Conservation (phyloP, 2,329 filamentous ascomycete species). For the Aureobasidium pullulans region DNA sequence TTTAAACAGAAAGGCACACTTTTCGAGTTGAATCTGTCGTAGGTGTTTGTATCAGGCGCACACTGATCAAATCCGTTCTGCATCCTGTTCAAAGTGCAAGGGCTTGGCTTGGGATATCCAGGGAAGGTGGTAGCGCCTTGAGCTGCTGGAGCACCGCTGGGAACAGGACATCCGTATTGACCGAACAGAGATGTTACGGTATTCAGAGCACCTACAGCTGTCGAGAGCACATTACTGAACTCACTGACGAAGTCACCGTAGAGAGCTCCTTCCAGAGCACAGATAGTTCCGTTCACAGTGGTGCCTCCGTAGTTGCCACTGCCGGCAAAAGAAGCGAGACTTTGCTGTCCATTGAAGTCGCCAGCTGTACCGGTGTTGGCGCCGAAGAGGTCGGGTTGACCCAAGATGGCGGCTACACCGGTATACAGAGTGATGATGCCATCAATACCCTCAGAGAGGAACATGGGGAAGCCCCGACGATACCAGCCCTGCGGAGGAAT, state of each 20-base stretch:
- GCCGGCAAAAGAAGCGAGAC: not conserved
- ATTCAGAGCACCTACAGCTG: not conserved
- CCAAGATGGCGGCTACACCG: not conserved
- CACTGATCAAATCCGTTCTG: constrained; percentile 8
- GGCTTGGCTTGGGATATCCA: not conserved
- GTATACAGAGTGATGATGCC: constrained; percentile 6
- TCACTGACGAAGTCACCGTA: constrained; percentile 8
- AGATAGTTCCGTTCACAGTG: constrained; percentile 6
- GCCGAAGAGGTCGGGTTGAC: constrained; percentile 3
- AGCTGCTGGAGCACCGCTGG: not conserved
- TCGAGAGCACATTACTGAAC: not conserved
- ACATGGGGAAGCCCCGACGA: constrained; percentile 7
- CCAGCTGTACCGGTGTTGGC: constrained; percentile 2
- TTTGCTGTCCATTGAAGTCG: not conserved
- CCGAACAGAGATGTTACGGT: constrained; percentile 3
- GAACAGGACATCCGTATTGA: not conserved
- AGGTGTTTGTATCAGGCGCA: constrained; percentile 1
- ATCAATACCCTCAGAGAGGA: constrained; percentile 1
- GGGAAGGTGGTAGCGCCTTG: not conserved
- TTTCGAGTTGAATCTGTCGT: constrained; percentile 4
- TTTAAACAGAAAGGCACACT: constrained; percentile 8
- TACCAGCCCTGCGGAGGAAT: constrained; percentile 11
- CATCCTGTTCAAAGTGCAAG: constrained; percentile 8
- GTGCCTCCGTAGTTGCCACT: not conserved
- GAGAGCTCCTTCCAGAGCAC: not conserved